These are phyloP conservation scores for Trichoderma harzianum DNA, from an alignment of 2,329 filamentous ascomycete genomes.

Conservation along the genomic window DNA sequence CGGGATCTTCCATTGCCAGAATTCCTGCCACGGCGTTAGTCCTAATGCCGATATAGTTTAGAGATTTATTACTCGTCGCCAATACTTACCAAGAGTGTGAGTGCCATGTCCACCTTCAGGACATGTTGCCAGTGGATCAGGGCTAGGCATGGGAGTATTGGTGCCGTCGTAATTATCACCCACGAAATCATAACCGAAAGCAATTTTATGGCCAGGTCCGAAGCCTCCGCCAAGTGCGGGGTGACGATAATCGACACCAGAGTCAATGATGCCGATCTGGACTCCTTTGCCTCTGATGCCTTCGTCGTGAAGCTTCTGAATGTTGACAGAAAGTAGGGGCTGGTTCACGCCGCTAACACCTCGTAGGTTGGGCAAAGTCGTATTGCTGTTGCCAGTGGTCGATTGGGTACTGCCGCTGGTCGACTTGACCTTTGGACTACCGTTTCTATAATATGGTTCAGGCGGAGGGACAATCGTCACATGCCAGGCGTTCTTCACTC, in stretches of 20 bases:
- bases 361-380: not conserved
- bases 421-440: not conserved
- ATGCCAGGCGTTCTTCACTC: conserved; percentile 3
- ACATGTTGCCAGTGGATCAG: conserved; percentile 24
- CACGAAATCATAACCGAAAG: conserved; percentile 26
- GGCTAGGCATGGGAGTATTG: conserved; percentile 20
- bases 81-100: conserved; percentile 16
- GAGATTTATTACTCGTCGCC: no score
- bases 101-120: conserved; percentile 23
- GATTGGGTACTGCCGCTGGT: not conserved
- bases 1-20: conserved; percentile 28
- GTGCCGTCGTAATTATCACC: conserved; percentile 24
- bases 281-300: conserved; percentile 21
- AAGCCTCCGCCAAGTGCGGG: conserved; percentile 59
- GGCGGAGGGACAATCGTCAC: not conserved
- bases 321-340: conserved; percentile 16
- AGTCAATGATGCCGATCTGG: conserved; percentile 19
- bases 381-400: no score
- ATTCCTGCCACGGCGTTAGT: conserved; percentile 27
- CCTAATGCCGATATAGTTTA: no score
- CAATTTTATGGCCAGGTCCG: conserved; percentile 44
- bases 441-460: not conserved
- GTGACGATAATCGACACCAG: conserved; percentile 54
- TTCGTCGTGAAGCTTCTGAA: conserved; percentile 19
- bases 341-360: not conserved